phyloP scores from a whole-genome alignment of 148 eudicot species.

The Rhododendron kiyosumense region DNA sequence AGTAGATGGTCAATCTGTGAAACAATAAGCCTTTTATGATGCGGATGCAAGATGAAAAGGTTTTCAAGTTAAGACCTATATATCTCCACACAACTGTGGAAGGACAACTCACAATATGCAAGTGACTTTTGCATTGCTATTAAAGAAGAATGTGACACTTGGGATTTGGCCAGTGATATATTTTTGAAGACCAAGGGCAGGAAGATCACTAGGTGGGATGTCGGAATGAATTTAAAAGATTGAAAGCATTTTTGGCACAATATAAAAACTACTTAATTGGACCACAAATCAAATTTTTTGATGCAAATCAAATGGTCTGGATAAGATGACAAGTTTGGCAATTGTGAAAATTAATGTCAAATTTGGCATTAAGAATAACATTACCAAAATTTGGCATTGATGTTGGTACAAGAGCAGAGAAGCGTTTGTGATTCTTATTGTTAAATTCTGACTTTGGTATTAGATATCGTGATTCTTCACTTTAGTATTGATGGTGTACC shows the following conservation, averaged over 20 bases:
- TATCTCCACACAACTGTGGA: neutral
- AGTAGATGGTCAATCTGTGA: neutral
- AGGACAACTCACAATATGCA: neutral
- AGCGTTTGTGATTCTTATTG: neutral
- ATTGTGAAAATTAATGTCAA: neutral
- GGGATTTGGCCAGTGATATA: too few species aligned
- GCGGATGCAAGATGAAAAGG: neutral
- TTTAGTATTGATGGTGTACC: too few species aligned
- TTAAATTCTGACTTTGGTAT: neutral
- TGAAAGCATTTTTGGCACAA: neutral
- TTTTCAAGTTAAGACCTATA: neutral
- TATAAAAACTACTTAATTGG: neutral
- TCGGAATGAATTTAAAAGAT: neutral
- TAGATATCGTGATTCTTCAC: neutral
- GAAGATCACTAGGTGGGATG: neutral
- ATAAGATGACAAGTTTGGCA: neutral
- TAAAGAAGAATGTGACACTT: too few species aligned
- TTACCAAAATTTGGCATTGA: neutral
- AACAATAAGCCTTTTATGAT: neutral
- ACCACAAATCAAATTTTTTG: neutral
- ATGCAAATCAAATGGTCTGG: neutral
- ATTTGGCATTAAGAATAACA: neutral
- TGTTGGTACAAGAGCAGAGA: neutral
- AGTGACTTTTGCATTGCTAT: neutral
- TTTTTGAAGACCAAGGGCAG: neutral